Conservation (phyloP, 2,329 filamentous ascomycete genomes). For the Colletotrichum abscissum region DNA sequence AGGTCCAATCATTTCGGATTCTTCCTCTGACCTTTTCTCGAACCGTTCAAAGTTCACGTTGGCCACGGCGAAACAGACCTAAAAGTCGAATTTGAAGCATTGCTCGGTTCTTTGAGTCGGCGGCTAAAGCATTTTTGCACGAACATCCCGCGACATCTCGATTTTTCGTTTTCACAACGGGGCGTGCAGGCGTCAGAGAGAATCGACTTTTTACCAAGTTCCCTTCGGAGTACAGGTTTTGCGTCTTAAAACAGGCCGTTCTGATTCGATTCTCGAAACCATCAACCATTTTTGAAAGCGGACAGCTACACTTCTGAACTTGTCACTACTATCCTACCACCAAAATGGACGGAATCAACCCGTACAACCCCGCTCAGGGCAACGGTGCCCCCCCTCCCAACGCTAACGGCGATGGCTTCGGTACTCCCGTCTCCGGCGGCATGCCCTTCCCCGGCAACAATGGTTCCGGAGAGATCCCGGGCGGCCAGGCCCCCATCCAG, state of each 20-base stretch:
- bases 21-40: conserved; percentile 31
- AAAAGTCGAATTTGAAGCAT: conserved; percentile 38
- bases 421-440: conserved; percentile 45
- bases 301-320: background rate
- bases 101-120: conserved; percentile 34
- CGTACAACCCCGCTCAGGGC: conserved; percentile 45
- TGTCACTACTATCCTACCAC: background rate
- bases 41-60: conserved; percentile 46
- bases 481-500: conserved; percentile 38
- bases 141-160: conserved; percentile 30
- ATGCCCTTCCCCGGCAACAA: conserved; percentile 48
- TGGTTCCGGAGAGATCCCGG: conserved; percentile 44
- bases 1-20: conserved; percentile 34
- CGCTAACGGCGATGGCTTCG: conserved; percentile 49
- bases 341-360: conserved; percentile 47
- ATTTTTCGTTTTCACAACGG: conserved; percentile 40
- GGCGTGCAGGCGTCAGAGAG: conserved; percentile 54
- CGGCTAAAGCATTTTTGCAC: conserved; percentile 35
- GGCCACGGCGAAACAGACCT: conserved; percentile 31
- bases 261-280: conserved; percentile 45
- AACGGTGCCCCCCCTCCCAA: conserved; percentile 49
- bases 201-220: conserved; percentile 49
- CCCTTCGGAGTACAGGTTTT: conserved; percentile 51
- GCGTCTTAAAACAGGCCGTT: conserved; percentile 49
- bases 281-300: conserved; percentile 21